A percentile compares a stretch with the other conserved stretches of the same genome.
Evolutionary conservation across 225 moss, liverwort and hornwort species (phyloP).

Genomic region (Polytrichum commune): DNA sequence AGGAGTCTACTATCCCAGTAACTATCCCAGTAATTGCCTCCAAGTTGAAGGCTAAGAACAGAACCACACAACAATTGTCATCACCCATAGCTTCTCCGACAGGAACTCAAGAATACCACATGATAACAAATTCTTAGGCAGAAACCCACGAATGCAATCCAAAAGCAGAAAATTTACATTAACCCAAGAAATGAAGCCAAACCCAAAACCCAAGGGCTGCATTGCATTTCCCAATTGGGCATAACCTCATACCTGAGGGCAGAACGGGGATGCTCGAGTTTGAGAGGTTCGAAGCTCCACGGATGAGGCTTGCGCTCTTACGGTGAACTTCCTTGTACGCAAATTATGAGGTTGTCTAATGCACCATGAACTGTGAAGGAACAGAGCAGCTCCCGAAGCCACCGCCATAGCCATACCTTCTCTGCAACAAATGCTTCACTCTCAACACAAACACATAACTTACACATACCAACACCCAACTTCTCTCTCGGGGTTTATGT

Average conservation of each 20-base stretch:
- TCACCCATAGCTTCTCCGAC: too few species aligned
- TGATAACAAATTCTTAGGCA: too few species aligned
- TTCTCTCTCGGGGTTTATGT: too few species aligned
- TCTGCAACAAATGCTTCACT: constrained; percentile 7
- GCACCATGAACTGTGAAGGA: constrained; percentile 7
- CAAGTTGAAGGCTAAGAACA: background rate
- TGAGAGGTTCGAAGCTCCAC: constrained; percentile 15
- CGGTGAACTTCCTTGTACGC: background rate
- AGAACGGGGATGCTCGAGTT: constrained; percentile 39
- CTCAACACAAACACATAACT: too few species aligned
- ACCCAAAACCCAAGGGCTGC: background rate
- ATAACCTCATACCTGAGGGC: constrained; percentile 34
- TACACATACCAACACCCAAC: too few species aligned
- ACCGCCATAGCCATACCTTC: constrained; percentile 30
- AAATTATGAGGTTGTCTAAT: background rate
- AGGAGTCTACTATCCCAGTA: background rate
- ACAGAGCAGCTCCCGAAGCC: background rate
- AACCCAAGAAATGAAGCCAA: background rate
- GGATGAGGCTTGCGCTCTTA: constrained; percentile 18
- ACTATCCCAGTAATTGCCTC: background rate
- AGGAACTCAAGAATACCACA: background rate
- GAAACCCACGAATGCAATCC: background rate
- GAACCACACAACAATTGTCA: background rate
- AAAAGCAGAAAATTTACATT: background rate
- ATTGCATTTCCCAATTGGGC: background rate